Evolutionary conservation across 345 rosid genomes (phyloP).

Genomic region (Durio zibethinus): DNA sequence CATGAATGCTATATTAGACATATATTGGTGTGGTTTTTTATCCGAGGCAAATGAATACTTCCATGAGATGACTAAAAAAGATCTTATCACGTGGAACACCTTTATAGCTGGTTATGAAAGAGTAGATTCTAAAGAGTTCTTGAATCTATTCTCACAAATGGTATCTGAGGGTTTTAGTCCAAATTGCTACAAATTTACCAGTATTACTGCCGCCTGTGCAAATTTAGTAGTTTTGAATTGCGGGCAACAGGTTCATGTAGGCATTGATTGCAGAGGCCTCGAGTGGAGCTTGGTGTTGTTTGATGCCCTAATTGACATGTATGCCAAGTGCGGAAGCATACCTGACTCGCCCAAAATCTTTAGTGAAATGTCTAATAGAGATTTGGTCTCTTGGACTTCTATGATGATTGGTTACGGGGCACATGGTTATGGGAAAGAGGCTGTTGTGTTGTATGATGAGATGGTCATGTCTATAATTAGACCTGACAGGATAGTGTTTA

Average conservation of each 20-base stretch:
- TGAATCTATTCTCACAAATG: slow-evolving; percentile 59
- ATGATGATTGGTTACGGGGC: slow-evolving; percentile 94
- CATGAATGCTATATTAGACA: slow-evolving; percentile 79
- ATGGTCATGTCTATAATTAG: slow-evolving; percentile 65
- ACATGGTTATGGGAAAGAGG: slow-evolving; percentile 70
- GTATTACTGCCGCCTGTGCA: slow-evolving; percentile 71
- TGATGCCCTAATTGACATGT: slow-evolving; percentile 81
- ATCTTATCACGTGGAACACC: slow-evolving; percentile 85
- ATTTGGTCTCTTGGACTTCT: slow-evolving; percentile 89
- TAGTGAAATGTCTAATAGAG: slow-evolving; percentile 37
- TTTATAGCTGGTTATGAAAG: slow-evolving; percentile 71
- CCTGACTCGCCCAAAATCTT: slow-evolving; percentile 53
- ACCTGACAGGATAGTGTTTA: slow-evolving; percentile 78
- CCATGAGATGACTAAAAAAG: slow-evolving; percentile 60
- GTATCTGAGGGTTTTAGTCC: slow-evolving; percentile 64
- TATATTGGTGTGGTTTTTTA: slow-evolving; percentile 77
- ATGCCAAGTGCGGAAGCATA: slow-evolving; percentile 85
- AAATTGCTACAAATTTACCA: slow-evolving; percentile 70
- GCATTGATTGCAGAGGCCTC: slow-evolving; percentile 55
- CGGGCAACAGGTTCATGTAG: slow-evolving; percentile 86
- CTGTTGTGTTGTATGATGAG: slow-evolving; percentile 66
- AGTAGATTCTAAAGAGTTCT: slow-evolving; percentile 48
- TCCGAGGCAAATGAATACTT: slow-evolving; percentile 58
- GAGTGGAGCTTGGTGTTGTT: slow-evolving; percentile 48
- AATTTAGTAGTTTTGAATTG: slow-evolving; percentile 59